Evolutionary conservation across 169 alveolate species (phyloP), one percentile per base, ranked within the genome.

Genomic region (Plasmodium ovale): DNA sequence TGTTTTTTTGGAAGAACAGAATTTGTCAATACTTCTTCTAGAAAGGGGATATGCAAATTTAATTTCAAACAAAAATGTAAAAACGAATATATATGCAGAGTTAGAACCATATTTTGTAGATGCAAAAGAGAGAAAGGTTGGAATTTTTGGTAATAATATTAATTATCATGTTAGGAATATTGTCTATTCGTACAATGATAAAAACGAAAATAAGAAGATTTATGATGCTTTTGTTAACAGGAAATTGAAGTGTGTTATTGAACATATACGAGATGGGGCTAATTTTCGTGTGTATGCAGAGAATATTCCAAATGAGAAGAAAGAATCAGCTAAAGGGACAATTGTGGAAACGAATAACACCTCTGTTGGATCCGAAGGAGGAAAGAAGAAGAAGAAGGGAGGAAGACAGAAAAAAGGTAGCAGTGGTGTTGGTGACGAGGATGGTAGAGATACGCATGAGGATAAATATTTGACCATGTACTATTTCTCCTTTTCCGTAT

Each of bases 221-320:
- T 82, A 67, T 42, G 77, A 82, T 37, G 4, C 35, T 23, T 65
- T 82, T 65, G 25, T 27, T 12, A 82, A 82, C 44, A 82, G 21
- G 39, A 82, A 21, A 33, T 16, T 82, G 47, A 51, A 68, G 16
- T 82, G 90, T 42, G 84, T 82, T 7, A 51, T 82, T 21, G 90
- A 82, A 37, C 90, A 82, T 31, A 64, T 82, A 29, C 47, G 90
- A 31, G 90, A 82, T 82, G 90, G 90, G 33, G 33, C 85, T 12
- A 65, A 82, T 19, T 65, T 82, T 47, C 82, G 90, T 21, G 90
- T 82, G n/a, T 82, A 51, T 67, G 90, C 90, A 19, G 72, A 82
- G 42, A 2, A 29, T 7, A 31, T 19, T 1, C 21, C n/a, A 16
- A 58, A 72, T 14, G 72, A 72, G 21, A 72, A 58, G 7, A 14